A percentile compares a stretch with the other conserved stretches of the same genome.
Conservation (phyloP, 148 eudicot genomes). For the Drosera capensis region DNA sequence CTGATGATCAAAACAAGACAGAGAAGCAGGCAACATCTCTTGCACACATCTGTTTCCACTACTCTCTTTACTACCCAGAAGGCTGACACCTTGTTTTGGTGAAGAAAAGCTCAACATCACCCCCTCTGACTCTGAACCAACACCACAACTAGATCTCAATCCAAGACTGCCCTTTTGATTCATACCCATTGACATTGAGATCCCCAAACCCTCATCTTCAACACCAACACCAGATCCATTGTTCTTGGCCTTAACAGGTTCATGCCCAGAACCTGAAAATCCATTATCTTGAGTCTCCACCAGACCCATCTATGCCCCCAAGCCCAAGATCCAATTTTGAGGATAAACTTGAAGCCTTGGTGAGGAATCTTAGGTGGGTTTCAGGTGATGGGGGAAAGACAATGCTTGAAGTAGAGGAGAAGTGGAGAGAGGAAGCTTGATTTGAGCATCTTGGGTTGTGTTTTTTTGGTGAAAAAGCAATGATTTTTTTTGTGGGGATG, state of each 20-base stretch:
- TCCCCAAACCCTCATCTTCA: conserved; percentile 5
- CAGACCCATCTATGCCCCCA: conserved; percentile 5
- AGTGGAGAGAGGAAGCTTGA: neutral
- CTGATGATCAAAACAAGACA: no score
- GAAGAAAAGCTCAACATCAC: conserved; percentile 10
- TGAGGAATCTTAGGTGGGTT: neutral
- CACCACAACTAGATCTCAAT: conserved; percentile 6
- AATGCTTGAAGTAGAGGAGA: neutral
- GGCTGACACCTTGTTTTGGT: conserved; percentile 3
- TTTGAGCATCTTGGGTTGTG: neutral
- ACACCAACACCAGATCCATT: conserved; percentile 2
- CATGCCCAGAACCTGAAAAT: conserved; percentile 1
- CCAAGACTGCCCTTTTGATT: conserved; percentile 2
- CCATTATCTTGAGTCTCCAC: conserved; percentile 5
- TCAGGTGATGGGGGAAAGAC: neutral
- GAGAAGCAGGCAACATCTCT: neutral
- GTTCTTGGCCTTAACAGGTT: conserved; percentile 3
- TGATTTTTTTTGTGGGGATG: neutral
- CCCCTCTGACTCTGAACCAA: neutral
- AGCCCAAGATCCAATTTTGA: conserved; percentile 8
- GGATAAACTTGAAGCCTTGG: neutral
- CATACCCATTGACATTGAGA: neutral
- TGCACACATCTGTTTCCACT: neutral
- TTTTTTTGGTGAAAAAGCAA: neutral
- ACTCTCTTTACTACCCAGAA: neutral